Base-by-base conservation (phyloP, 345 rosid genomes). In the Triadica sebifera region DNA sequence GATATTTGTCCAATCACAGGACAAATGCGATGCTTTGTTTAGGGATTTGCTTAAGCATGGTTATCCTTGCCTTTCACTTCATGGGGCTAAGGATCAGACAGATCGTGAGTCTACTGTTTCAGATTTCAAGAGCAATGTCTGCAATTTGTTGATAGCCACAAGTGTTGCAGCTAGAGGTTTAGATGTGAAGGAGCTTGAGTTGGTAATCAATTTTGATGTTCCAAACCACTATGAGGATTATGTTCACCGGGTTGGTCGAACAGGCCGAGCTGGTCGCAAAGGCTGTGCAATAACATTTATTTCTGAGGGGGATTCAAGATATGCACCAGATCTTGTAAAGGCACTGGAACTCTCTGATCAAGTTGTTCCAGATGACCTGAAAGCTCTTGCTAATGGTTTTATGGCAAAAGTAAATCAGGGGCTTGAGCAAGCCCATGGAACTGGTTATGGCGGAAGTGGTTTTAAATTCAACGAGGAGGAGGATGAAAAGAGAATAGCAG, bases 191-290 rank as follows among this genome's bases (percentile, higher is more conserved):
- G 98, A 95, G 81, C 97, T 93, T 53, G 99, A 95, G 85, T 81
- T 95, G 70, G 98, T 90, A 80, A 77, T 95, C 68, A 95, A 93
- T 75, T 95, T 79, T 83, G 96, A 93, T 84, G 97, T 79, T 38
- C 99, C 98, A n/a, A 93, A 95, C 74, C 99, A 95, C 82, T 93
- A 93, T 72, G 97, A 95, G 81, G 98, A 93, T 82, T 93, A 91
- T 82, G 99, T 93, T 72, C 98, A 93, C 81, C 96, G 93, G n/a
- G 98, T 91, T 71, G 97, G 98, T 70, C 87, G 99, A 82, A 95
- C 99, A 38, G 99, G 97, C 71, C 86, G 99, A 77, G 97, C 99
- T 69, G 98, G 99, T 43, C 82, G 92, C 67, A 93, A 90, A 77
- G 99, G 99, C 69, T 93, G 97, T 82, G 98, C 96, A 53, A 86